phyloP scores from a whole-genome alignment of 2,329 filamentous ascomycete species.

The Colletotrichum liriopes region DNA sequence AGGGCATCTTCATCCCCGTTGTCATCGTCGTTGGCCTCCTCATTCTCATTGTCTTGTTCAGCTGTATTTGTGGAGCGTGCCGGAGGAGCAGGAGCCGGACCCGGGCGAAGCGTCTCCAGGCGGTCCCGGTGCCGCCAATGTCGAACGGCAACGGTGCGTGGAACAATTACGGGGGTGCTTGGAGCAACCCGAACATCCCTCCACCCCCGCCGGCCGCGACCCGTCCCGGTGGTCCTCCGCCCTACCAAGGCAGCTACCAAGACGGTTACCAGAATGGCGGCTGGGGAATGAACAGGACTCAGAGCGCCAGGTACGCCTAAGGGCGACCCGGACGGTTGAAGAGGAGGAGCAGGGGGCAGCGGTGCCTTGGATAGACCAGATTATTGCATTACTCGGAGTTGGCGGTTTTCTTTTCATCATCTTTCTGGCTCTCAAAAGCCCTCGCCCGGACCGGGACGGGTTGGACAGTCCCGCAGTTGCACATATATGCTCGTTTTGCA shows the following conservation, averaged over 20 bases:
- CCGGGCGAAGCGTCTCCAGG: slow-evolving; percentile 47
- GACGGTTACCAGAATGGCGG: slow-evolving; percentile 18
- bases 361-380: slow-evolving; percentile 16
- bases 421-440: slow-evolving; percentile 14
- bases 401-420: slow-evolving; percentile 28
- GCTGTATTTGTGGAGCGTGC: slow-evolving; percentile 68
- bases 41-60: slow-evolving; percentile 78
- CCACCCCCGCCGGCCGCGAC: slow-evolving; percentile 33
- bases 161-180: slow-evolving; percentile 44
- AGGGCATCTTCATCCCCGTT: slow-evolving; percentile 86
- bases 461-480: slow-evolving; percentile 2
- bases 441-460: slow-evolving; percentile 4
- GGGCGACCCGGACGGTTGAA: neutral
- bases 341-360: neutral
- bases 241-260: slow-evolving; percentile 19
- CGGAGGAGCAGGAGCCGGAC: slow-evolving; percentile 45
- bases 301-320: slow-evolving; percentile 47
- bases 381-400: slow-evolving; percentile 43
- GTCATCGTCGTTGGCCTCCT: slow-evolving; percentile 78
- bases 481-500: slow-evolving; percentile 19
- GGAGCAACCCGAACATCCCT: slow-evolving; percentile 34
- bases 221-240: slow-evolving; percentile 29
- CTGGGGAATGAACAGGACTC: slow-evolving; percentile 39
- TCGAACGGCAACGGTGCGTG: slow-evolving; percentile 29
- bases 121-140: slow-evolving; percentile 40